Evolutionary conservation across 331 rosid genomes (phyloP).

Genomic region (Acacia concinna): DNA sequence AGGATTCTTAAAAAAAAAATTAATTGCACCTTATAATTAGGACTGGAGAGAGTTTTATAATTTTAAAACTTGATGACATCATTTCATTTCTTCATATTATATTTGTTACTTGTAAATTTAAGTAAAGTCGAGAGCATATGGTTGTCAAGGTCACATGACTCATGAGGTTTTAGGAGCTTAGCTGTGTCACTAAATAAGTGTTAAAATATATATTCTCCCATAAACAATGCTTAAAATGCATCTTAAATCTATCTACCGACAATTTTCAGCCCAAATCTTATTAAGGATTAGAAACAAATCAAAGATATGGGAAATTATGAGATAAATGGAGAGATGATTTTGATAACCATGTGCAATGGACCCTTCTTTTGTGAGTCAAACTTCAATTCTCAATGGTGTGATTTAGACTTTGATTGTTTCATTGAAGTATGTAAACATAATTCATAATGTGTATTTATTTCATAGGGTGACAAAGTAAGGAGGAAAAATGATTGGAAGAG

Average conservation of each 20-base stretch:
- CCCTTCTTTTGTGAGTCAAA: neutral
- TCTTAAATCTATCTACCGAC: neutral
- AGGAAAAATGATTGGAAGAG: constrained; percentile 58
- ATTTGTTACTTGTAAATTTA: neutral
- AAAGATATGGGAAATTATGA: neutral
- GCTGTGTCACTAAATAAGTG: neutral
- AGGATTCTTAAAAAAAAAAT: no score
- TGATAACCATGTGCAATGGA: neutral
- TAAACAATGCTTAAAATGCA: neutral
- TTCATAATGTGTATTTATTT: neutral
- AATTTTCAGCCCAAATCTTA: neutral
- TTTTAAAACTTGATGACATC: neutral
- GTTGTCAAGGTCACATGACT: neutral
- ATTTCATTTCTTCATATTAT: neutral
- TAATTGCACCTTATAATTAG: no score
- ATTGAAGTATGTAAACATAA: neutral
- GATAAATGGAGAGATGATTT: neutral
- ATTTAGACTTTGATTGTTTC: neutral
- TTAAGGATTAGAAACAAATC: neutral
- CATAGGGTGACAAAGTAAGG: constrained; percentile 79
- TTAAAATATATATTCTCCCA: no score
- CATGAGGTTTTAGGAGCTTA: neutral
- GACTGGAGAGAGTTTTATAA: no score
- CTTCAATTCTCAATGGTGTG: neutral
- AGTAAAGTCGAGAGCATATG: neutral